phyloP scores from a whole-genome alignment of 345 rosid species.

The Citrus unshiu region DNA sequence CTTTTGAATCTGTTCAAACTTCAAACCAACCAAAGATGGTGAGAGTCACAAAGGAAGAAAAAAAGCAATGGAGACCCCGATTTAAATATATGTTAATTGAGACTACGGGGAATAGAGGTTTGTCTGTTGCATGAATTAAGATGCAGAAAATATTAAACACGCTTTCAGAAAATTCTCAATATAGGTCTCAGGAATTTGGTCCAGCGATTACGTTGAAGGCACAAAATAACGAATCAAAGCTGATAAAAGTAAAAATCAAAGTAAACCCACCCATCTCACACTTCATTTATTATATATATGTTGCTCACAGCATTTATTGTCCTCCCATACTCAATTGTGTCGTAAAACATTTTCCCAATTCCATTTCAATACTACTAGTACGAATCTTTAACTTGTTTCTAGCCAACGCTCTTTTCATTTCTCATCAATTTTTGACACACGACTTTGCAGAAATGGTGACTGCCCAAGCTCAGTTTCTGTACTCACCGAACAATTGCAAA shows the following conservation, averaged over 20 bases:
- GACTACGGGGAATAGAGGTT: neutral
- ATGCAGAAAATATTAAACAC: neutral
- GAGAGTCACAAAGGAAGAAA: too few relatives aligned
- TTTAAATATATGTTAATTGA: neutral
- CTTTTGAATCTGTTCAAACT: too few relatives aligned
- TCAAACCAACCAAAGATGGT: neutral
- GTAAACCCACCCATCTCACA: neutral
- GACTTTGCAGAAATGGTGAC: conserved; percentile 18
- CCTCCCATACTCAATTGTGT: neutral
- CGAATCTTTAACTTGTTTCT: neutral
- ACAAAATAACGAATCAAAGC: too few relatives aligned
- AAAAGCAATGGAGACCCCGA: neutral
- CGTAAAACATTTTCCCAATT: neutral
- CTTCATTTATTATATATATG: neutral
- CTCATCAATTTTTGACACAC: neutral
- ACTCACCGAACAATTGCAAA: conserved; percentile 4
- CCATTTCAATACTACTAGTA: too few relatives aligned
- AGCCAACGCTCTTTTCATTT: neutral
- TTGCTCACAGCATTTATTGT: too few relatives aligned
- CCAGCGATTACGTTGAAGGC: neutral
- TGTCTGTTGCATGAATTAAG: neutral
- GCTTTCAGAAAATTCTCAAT: neutral
- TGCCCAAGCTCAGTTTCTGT: conserved; percentile 3
- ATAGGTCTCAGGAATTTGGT: neutral
- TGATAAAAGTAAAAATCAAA: neutral